phyloP scores from a whole-genome alignment of 495 filamentous ascomycete species.

The Durotheca rogersii region DNA sequence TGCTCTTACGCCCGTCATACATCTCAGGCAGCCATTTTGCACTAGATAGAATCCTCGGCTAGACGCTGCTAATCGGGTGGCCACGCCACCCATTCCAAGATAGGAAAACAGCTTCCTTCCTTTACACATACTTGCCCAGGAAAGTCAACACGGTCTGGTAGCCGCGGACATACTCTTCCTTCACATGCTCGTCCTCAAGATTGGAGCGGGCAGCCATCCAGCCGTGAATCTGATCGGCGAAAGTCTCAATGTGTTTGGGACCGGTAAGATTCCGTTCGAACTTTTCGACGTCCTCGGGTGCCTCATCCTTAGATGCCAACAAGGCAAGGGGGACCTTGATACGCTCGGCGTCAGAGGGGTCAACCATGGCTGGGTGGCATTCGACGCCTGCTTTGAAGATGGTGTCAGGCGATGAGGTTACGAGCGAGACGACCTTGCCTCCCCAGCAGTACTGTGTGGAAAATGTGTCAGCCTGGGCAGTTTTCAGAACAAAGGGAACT shows the following conservation, averaged over 20 bases:
- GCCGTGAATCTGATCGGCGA: slow-evolving; percentile 79
- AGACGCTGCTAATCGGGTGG: not conserved
- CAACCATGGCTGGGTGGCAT: slow-evolving; percentile 86
- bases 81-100: not conserved
- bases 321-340: slow-evolving; percentile 66
- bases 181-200: slow-evolving; percentile 64
- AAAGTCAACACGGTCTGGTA: slow-evolving; percentile 75
- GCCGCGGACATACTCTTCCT: slow-evolving; percentile 74
- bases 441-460: slow-evolving; percentile 78
- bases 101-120: slow-evolving; percentile 2
- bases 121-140: slow-evolving; percentile 71
- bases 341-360: slow-evolving; percentile 66
- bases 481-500: too few species aligned
- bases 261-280: slow-evolving; percentile 67
- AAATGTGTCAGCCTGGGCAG: not conserved
- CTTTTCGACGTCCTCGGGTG: slow-evolving; percentile 63
- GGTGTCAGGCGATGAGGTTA: slow-evolving; percentile 59
- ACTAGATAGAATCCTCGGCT: too few species aligned
- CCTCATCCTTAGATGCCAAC: slow-evolving; percentile 69
- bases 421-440: slow-evolving; percentile 65
- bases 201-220: slow-evolving; percentile 84
- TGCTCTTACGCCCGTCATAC: too few species aligned
- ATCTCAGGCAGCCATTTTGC: too few species aligned
- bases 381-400: slow-evolving; percentile 70
- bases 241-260: slow-evolving; percentile 77